phyloP scores from a whole-genome alignment of 768 basidiomycete species.

The Lentinula lateritia region DNA sequence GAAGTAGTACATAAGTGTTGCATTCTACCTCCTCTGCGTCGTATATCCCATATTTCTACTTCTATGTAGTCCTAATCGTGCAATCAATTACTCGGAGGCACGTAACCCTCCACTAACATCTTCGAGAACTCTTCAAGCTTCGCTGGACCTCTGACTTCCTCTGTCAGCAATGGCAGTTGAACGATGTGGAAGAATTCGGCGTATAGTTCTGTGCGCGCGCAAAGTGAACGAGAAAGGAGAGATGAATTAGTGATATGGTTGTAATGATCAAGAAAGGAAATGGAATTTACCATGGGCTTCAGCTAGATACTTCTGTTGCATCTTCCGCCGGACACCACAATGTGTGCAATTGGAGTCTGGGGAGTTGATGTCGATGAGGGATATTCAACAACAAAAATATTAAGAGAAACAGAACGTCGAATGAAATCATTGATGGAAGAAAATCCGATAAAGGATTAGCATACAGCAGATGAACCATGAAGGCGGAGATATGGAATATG shows the following conservation, averaged over 20 bases:
- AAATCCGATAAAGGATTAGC: no score
- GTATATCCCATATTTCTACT: no score
- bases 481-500: no score
- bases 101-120: conserved; percentile 83
- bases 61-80: not conserved
- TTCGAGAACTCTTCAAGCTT: conserved; percentile 90
- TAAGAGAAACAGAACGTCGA: not conserved
- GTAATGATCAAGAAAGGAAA: conserved; percentile 17
- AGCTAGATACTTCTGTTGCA: conserved; percentile 97
- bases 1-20: not conserved
- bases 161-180: conserved; percentile 87
- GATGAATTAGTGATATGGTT: conserved; percentile 54
- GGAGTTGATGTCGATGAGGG: not conserved
- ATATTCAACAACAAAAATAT: not conserved
- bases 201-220: conserved; percentile 40
- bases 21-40: not conserved
- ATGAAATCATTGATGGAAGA: not conserved
- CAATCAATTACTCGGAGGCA: conserved; percentile 30
- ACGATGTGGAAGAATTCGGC: conserved; percentile 98
- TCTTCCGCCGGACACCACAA: conserved; percentile 88
- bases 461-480: no score
- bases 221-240: conserved; percentile 17
- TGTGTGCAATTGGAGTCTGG: conserved; percentile 92
- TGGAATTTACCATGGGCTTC: conserved; percentile 62
- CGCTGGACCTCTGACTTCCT: conserved; percentile 94